A percentile compares a stretch with the other conserved stretches of the same genome.
These are phyloP conservation scores for Byssoonygena ceratinophila DNA, from an alignment of 2,329 filamentous ascomycete species.

Conservation along the genomic window DNA sequence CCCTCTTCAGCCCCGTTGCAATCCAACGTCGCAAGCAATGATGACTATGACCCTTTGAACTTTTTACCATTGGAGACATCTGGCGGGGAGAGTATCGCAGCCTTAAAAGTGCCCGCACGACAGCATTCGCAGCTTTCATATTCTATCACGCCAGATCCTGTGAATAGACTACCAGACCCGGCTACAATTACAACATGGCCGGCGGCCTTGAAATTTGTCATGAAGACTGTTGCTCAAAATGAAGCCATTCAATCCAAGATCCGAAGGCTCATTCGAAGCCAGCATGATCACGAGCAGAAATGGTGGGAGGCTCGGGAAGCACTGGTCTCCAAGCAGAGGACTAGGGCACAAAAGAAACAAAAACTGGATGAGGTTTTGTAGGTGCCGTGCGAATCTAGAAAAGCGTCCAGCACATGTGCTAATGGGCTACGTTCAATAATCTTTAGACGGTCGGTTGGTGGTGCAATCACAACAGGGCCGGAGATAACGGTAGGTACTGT, in stretches of 20 bases:
- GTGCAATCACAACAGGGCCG: conserved; percentile 27
- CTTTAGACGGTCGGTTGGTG: conserved; percentile 39
- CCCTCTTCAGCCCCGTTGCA: conserved; percentile 4
- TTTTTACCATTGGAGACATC: not conserved
- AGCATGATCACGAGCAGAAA: conserved; percentile 52
- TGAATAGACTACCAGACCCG: conserved; percentile 26
- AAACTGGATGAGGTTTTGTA: conserved; percentile 47
- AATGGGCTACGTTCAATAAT: conserved; percentile 10
- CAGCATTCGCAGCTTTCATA: not conserved
- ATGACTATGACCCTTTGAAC: conserved; percentile 7
- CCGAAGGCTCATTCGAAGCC: conserved; percentile 50
- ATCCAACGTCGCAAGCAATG: conserved; percentile 1
- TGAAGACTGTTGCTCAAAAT: conserved; percentile 39
- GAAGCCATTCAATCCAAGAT: conserved; percentile 39
- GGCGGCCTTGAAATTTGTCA: conserved; percentile 42
- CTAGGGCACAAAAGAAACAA: conserved; percentile 43
- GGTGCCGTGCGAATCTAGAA: conserved; percentile 19
- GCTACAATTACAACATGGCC: conserved; percentile 44
- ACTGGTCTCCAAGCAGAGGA: conserved; percentile 43
- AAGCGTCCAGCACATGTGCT: not conserved
- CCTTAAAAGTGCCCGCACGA: not conserved
- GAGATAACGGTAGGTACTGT: conserved; percentile 24
- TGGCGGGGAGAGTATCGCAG: not conserved
- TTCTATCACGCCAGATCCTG: not conserved
- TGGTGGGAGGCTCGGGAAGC: conserved; percentile 48